These are phyloP conservation scores for Aspergillus aculeatus DNA, from an alignment of 2,329 filamentous ascomycete species.

Conservation along the genomic window DNA sequence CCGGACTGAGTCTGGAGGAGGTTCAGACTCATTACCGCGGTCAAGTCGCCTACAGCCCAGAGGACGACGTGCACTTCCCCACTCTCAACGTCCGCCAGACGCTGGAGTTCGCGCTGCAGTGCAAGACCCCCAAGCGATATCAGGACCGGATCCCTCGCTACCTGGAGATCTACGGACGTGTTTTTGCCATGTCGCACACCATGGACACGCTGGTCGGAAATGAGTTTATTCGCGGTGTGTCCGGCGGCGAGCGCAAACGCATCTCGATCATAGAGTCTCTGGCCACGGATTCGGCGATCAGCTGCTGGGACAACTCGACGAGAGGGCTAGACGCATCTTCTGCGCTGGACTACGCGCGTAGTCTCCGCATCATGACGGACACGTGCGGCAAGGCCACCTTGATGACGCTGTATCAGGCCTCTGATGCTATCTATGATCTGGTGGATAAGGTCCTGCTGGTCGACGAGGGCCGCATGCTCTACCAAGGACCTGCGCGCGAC, in stretches of 20 bases:
- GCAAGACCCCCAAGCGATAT: constrained; percentile 65
- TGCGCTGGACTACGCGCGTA: constrained; percentile 69
- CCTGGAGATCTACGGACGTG: constrained; percentile 64
- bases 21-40: constrained; percentile 65
- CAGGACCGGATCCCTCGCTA: constrained; percentile 62
- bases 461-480: constrained; percentile 65
- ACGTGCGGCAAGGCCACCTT: constrained; percentile 65
- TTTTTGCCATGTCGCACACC: constrained; percentile 72
- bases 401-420: constrained; percentile 67
- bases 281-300: constrained; percentile 66
- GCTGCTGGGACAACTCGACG: constrained; percentile 74
- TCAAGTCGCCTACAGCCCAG: constrained; percentile 69
- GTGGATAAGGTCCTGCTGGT: constrained; percentile 76
- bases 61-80: constrained; percentile 70
- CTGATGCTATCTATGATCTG: constrained; percentile 63
- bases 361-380: constrained; percentile 67
- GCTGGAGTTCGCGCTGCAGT: constrained; percentile 66
- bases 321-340: constrained; percentile 71
- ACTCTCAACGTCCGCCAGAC: constrained; percentile 71
- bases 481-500: constrained; percentile 55
- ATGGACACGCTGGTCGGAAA: constrained; percentile 66
- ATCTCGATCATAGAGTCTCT: constrained; percentile 72
- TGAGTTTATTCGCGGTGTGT: constrained; percentile 58
- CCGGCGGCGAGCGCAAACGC: constrained; percentile 72
- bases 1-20: constrained; percentile 62